These are phyloP conservation scores for Stemphylium vesicarium DNA, from an alignment of 2,329 filamentous ascomycete species.

Conservation along the genomic window DNA sequence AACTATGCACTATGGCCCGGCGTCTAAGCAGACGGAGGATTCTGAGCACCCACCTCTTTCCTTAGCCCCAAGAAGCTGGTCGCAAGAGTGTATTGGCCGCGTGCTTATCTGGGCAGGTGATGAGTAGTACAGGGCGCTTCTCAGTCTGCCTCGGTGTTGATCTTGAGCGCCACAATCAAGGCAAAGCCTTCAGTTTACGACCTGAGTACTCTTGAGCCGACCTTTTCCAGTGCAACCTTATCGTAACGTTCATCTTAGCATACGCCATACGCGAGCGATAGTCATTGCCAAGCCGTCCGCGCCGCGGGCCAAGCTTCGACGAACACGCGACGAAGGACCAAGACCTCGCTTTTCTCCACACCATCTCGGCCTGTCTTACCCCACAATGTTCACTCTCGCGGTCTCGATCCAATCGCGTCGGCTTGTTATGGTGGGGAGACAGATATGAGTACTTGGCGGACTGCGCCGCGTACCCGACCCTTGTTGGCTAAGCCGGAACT, in stretches of 20 bases:
- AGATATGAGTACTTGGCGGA: constrained; percentile 7
- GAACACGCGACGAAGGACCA: constrained; percentile 20
- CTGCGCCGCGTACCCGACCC: constrained; percentile 17
- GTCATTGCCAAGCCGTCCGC: constrained; percentile 14
- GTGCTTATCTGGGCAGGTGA: neutral
- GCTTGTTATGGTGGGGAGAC: neutral
- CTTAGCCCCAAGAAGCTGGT: neutral
- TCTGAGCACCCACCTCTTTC: neutral
- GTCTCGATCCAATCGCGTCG: constrained; percentile 4
- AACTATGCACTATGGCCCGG: neutral
- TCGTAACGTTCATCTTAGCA: constrained; percentile 2
- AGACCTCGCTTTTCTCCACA: constrained; percentile 19
- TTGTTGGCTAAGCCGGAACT: constrained; percentile 26
- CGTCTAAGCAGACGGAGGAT: neutral
- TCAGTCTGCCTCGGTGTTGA: neutral
- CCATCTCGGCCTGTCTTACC: constrained; percentile 6
- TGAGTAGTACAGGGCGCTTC: neutral
- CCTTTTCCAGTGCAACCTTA: constrained; percentile 2
- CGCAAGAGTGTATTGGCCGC: neutral
- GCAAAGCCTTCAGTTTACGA: neutral
- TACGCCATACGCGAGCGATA: constrained; percentile 13
- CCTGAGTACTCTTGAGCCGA: constrained; percentile 5
- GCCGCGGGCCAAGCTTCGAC: constrained; percentile 13
- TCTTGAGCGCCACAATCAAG: neutral
- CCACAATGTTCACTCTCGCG: neutral